Percentiles rank a stretch among this genome's conserved stretches.
These are phyloP conservation scores for Pisolithus marmoratus DNA, from an alignment of 768 basidiomycete genomes.

Conservation along the genomic window DNA sequence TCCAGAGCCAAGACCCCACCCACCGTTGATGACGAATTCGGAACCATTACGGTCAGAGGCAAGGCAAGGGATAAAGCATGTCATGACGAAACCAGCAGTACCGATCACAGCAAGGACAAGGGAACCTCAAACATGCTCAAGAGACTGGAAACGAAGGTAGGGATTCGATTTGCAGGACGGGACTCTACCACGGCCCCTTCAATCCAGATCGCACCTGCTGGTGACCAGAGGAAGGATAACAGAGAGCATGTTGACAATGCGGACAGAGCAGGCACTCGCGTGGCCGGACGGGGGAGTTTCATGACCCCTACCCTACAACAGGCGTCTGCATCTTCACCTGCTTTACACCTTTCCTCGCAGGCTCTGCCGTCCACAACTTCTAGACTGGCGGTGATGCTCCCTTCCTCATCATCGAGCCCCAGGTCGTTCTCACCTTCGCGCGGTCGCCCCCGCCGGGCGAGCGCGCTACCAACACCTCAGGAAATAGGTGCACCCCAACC, in stretches of 20 bases:
- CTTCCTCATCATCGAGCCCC: slow-evolving; percentile 43
- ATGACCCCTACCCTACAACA: slow-evolving; percentile 60
- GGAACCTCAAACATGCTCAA: slow-evolving; percentile 41
- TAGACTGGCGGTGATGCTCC: slow-evolving; percentile 39
- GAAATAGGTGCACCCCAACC: slow-evolving; percentile 39
- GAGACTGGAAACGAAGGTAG: slow-evolving; percentile 45
- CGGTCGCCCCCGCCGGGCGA: slow-evolving; percentile 39
- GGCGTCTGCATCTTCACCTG: slow-evolving; percentile 72
- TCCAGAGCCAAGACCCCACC: slow-evolving; percentile 40
- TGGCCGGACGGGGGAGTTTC: slow-evolving; percentile 54
- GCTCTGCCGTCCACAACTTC: slow-evolving; percentile 49
- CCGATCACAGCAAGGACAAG: slow-evolving; percentile 33
- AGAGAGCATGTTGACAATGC: slow-evolving; percentile 30
- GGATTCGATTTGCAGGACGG: slow-evolving; percentile 41
- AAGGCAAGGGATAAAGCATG: slow-evolving; percentile 36
- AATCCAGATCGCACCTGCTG: slow-evolving; percentile 33
- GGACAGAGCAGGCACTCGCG: slow-evolving; percentile 35
- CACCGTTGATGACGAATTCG: slow-evolving; percentile 35
- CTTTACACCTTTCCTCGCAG: slow-evolving; percentile 59
- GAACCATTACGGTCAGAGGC: slow-evolving; percentile 38
- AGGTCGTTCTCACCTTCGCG: slow-evolving; percentile 42
- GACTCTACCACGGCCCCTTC: slow-evolving; percentile 34
- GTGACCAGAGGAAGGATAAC: slow-evolving; percentile 15
- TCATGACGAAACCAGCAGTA: slow-evolving; percentile 26
- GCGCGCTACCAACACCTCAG: slow-evolving; percentile 26